Evolutionary conservation across 805 yeast genomes (phyloP).

Genomic region (Candida manassasensis): DNA sequence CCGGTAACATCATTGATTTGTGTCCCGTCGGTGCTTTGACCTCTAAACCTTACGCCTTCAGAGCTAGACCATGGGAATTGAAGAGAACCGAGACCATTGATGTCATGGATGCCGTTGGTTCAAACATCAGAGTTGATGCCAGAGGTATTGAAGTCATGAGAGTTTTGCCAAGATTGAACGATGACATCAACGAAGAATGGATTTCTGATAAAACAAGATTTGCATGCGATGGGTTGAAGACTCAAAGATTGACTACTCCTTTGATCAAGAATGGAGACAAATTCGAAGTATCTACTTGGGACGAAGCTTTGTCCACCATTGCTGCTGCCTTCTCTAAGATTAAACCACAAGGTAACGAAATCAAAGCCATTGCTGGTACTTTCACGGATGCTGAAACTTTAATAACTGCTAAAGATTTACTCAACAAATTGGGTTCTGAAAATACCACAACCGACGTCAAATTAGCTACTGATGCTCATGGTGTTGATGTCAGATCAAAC

Average conservation of each 20-base stretch:
- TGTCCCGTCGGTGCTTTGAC: constrained; percentile 94
- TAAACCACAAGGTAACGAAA: constrained; percentile 61
- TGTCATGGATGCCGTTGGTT: constrained; percentile 78
- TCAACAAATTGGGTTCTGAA: constrained; percentile 75
- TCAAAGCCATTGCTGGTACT: constrained; percentile 80
- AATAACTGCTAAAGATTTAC: constrained; percentile 76
- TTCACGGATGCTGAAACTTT: constrained; percentile 76
- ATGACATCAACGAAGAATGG: constrained; percentile 89
- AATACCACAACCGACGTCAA: constrained; percentile 70
- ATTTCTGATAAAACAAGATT: constrained; percentile 82
- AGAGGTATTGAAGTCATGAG: constrained; percentile 87
- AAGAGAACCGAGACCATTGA: constrained; percentile 85
- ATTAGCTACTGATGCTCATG: constrained; percentile 53
- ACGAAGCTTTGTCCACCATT: constrained; percentile 70
- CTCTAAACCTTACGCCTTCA: constrained; percentile 86
- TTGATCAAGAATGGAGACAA: constrained; percentile 63
- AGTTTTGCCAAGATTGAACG: constrained; percentile 79
- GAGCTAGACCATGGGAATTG: constrained; percentile 90
- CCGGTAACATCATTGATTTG: constrained; percentile 81
- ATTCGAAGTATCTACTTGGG: constrained; percentile 80
- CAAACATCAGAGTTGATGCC: constrained; percentile 78
- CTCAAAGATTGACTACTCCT: constrained; percentile 81
- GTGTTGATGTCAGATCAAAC: constrained; percentile 72
- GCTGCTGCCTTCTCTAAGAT: constrained; percentile 55
- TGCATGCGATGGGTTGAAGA: constrained; percentile 80